Base-by-base conservation (phyloP, 2,329 filamentous ascomycete genomes). In the Canariomyces notabilis region DNA sequence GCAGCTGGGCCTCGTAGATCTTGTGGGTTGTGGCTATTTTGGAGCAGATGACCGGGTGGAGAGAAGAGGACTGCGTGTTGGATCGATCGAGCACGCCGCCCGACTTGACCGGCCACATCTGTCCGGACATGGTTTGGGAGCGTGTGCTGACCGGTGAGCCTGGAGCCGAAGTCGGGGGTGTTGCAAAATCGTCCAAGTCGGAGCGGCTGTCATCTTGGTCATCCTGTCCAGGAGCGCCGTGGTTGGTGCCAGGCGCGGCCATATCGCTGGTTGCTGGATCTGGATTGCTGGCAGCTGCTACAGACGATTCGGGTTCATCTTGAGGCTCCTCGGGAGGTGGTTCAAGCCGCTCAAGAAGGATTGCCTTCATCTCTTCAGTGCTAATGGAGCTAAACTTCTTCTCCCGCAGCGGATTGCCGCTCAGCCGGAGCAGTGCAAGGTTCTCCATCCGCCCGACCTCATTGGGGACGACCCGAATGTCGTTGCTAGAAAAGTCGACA, bases 321-420 rank as follows among this genome's bases (percentile, higher is more conserved):
- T 71, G 67, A 26, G 66, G 58, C 35, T 69, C 69, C 0, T 68
- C 63, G 2, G 69, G 66, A 48, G 76, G 61, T 16, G 86, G 79
- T 61, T 82, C 77, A 50, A 90, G 68, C 20, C 87, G 79, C 29
- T 75, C 75, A 16, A 78, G 76, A 35, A 96, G 68, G 35, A 83
- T 80, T 34, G 79, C 77, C 65, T 95, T 95, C 51, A 97, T 71
- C 44, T 93, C 86, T 12, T 89, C 85, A 0, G 87, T 89, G 18
- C 77, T 77, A 68, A 94, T 87, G 1, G 80, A 85, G 12, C 90
- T 72, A 56, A 93, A 89, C 62, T 89, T 95, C 62, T 86, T 89
- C 62, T 96, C 89, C 12, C 87, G 77, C 12, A 98, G 70, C 0
- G 93, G 93, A 59, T 98, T 98, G n/a, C 89, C 89, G 35, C 82